Conservation (phyloP, 257 asterid species). For the Solanum chmielewskii region DNA sequence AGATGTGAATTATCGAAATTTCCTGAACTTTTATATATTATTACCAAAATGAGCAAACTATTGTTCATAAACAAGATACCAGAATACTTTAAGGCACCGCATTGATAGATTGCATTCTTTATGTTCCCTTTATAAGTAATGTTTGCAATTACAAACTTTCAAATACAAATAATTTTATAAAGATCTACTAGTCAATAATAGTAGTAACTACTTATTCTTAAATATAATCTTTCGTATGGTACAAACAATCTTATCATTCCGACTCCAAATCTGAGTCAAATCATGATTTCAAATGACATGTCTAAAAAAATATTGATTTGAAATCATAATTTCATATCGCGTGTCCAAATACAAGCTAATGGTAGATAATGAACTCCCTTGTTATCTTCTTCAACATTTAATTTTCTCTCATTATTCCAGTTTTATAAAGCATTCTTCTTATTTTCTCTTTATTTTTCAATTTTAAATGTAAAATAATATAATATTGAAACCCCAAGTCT, state of each 20-base stretch:
- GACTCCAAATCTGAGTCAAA: not conserved
- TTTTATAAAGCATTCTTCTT: not conserved
- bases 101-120: not conserved
- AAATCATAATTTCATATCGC: too few species aligned
- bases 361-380: not conserved
- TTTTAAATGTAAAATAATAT: not conserved
- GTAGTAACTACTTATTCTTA: not conserved
- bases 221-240: too few species aligned
- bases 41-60: not conserved
- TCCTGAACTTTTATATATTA: too few species aligned
- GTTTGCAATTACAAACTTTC: not conserved
- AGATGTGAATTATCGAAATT: not conserved
- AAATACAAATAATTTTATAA: not conserved
- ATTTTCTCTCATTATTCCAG: not conserved
- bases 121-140: not conserved
- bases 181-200: not conserved
- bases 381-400: not conserved
- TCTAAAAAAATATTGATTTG: too few species aligned
- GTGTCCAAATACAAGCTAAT: not conserved
- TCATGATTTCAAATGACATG: not conserved
- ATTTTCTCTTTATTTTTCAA: not conserved
- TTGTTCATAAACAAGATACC: not conserved
- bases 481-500: not conserved
- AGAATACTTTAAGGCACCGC: not conserved
- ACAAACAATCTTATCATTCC: too few species aligned